Evolutionary conservation across 345 rosid species (phyloP), one percentile per base, ranked within the genome.

Genomic region (Aquilaria yunnanensis): DNA sequence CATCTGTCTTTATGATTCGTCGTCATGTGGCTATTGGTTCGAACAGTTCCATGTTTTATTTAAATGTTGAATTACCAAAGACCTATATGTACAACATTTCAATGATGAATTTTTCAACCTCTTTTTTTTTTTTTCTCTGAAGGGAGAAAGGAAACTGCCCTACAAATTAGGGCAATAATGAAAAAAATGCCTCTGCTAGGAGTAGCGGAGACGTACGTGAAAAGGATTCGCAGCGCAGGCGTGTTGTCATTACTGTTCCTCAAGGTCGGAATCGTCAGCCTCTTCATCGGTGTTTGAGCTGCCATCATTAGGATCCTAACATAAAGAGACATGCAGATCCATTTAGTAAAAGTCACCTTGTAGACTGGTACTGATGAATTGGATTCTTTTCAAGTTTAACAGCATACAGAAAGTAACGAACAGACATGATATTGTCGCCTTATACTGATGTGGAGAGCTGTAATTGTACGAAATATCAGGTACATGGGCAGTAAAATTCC

Each of bases 401-500:
- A 23, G 43, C 43, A 23, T 31, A 14, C 12, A 29, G 14, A 7
- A 10, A 57, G 5, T 3, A 23, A 46, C 6, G 23, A 32, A 63
- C 81, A 64, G 41, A 80, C 93, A 72, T 77, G 85, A 72, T 77
- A 54, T 5, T 66, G 80, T 55, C 64, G 76, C 54, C 70, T 49
- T 53, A 81, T 61, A 65, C 76, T 56, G 53, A 76, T 83, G 6
- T 74, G 89, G 69, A 94, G 59, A 10, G 85, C 82, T 37, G 83
- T 50, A 57, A 94, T 83, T 49, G 77, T 75, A 59, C 78, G 78
- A 55, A 85, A 56, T 69, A 94, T 61, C 55, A 85, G 11, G 61
- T 75, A 86, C 96, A 88, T 82, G 11, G 97, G 99, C 30, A 90
- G 68, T 66, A 90, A 29, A 57, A 90, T 88, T 32, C 99, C 99